Evolutionary conservation across 1,139 yeast species (phyloP).

Genomic region (Pichia sp.): DNA sequence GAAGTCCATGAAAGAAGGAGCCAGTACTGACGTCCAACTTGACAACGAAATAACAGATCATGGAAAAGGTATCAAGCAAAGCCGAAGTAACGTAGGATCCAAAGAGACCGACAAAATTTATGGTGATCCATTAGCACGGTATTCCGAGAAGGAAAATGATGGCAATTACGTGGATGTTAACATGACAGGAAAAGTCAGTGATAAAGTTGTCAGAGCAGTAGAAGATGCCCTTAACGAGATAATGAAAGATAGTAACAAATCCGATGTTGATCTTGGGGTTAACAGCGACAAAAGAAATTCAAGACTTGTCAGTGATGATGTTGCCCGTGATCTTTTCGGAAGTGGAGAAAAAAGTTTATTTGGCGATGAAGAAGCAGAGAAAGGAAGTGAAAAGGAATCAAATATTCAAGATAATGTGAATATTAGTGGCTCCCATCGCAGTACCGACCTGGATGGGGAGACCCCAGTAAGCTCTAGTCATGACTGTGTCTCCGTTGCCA

Average conservation of each 20-base stretch:
- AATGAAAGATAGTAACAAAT: conserved; percentile 34
- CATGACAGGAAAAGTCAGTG: conserved; percentile 33
- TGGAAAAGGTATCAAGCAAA: background rate
- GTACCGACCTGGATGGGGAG: background rate
- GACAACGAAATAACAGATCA: background rate
- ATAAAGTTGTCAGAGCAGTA: conserved; percentile 56
- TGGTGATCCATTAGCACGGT: conserved; percentile 32
- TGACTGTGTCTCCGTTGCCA: background rate
- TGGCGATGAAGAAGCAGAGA: conserved; percentile 17
- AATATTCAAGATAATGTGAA: conserved; percentile 10
- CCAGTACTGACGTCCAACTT: background rate
- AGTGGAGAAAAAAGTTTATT: conserved; percentile 27
- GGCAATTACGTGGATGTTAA: conserved; percentile 23
- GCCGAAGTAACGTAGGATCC: background rate
- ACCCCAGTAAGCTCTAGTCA: background rate
- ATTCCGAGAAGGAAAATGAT: conserved; percentile 26
- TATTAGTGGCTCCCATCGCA: background rate
- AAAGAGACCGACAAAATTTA: conserved; percentile 20
- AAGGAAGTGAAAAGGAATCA: background rate
- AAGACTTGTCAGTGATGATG: conserved; percentile 28
- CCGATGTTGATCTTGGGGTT: background rate
- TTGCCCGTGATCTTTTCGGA: conserved; percentile 41
- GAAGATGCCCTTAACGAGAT: conserved; percentile 69
- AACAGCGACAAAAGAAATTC: conserved; percentile 23
- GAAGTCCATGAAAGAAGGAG: background rate